Conservation (phyloP, 306 rosid genomes). For the Castanea sativa region DNA sequence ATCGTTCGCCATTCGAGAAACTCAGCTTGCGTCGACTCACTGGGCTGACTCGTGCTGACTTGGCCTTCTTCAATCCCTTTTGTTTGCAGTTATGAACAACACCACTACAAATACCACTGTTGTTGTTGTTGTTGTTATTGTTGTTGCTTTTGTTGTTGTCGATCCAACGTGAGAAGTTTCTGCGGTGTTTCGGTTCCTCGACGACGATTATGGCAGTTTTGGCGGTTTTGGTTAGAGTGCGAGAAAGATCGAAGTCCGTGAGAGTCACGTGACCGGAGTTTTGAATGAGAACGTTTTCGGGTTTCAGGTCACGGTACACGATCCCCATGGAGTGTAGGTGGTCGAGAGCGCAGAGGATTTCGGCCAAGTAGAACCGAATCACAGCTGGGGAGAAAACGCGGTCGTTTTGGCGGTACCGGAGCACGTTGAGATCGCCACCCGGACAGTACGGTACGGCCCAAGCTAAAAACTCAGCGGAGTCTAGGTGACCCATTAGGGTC, state of each 20-base stretch:
- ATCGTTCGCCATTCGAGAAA: slow-evolving; percentile 66
- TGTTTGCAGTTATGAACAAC: not conserved
- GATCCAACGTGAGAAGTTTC: slow-evolving; percentile 57
- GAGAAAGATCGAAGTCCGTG: slow-evolving; percentile 92
- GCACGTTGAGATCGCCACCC: slow-evolving; percentile 88
- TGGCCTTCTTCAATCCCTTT: slow-evolving; percentile 46
- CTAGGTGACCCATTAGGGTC: slow-evolving; percentile 51
- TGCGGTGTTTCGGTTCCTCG: slow-evolving; percentile 26
- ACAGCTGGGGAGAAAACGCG: slow-evolving; percentile 71
- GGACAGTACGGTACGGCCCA: slow-evolving; percentile 93
- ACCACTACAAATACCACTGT: not conserved
- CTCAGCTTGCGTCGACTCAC: slow-evolving; percentile 61
- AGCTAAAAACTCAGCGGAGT: slow-evolving; percentile 45
- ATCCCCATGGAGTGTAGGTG: slow-evolving; percentile 72
- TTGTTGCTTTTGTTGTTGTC: no score
- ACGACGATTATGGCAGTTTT: slow-evolving; percentile 8
- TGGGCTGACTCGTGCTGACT: slow-evolving; percentile 79
- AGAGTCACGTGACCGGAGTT: slow-evolving; percentile 92
- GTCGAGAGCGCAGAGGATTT: slow-evolving; percentile 80
- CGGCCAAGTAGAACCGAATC: slow-evolving; percentile 76
- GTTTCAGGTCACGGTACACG: slow-evolving; percentile 90
- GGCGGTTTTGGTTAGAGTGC: slow-evolving; percentile 41
- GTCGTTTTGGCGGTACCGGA: slow-evolving; percentile 78
- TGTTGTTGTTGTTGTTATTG: no score
- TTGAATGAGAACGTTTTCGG: slow-evolving; percentile 85